phyloP scores from a whole-genome alignment of 1,284 basidiomycete genomes.

The Volvariella surrecta region DNA sequence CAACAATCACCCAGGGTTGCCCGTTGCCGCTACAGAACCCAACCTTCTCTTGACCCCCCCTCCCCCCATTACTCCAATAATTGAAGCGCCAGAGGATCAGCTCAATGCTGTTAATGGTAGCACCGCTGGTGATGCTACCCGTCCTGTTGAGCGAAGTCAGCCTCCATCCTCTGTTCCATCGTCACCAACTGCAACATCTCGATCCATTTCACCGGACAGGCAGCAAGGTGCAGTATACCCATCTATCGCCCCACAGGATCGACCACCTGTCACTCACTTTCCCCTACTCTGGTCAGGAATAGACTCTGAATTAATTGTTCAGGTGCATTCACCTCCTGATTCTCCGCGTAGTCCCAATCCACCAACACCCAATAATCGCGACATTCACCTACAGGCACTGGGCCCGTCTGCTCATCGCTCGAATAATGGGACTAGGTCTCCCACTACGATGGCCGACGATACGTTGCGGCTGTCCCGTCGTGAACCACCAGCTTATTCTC shows the following conservation, averaged over 20 bases:
- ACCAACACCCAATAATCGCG: conserved; percentile 67
- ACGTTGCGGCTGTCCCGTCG: conserved; percentile 29
- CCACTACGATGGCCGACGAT: conserved; percentile 5
- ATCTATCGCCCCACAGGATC: conserved; percentile 60
- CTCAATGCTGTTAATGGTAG: conserved; percentile 8
- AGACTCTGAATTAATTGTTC: conserved; percentile 56
- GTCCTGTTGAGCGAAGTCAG: not conserved
- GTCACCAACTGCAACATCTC: conserved; percentile 36
- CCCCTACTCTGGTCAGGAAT: conserved; percentile 42
- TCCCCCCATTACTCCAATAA: conserved; percentile 72
- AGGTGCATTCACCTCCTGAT: conserved; percentile 68
- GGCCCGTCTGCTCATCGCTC: conserved; percentile 32
- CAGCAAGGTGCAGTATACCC: conserved; percentile 75
- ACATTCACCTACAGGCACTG: conserved; percentile 70
- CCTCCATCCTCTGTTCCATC: conserved; percentile 19
- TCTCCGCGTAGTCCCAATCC: conserved; percentile 66
- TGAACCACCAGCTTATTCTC: conserved; percentile 76
- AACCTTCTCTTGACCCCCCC: conserved; percentile 47
- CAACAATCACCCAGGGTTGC: conserved; percentile 23
- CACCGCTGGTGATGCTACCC: conserved; percentile 7
- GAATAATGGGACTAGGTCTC: conserved; percentile 21
- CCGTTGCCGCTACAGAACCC: conserved; percentile 21
- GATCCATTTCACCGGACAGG: conserved; percentile 39
- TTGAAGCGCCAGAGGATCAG: conserved; percentile 44
- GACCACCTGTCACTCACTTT: conserved; percentile 53